phyloP scores from a whole-genome alignment of 1,284 basidiomycete species.

The Cutaneotrichosporon sp. region DNA sequence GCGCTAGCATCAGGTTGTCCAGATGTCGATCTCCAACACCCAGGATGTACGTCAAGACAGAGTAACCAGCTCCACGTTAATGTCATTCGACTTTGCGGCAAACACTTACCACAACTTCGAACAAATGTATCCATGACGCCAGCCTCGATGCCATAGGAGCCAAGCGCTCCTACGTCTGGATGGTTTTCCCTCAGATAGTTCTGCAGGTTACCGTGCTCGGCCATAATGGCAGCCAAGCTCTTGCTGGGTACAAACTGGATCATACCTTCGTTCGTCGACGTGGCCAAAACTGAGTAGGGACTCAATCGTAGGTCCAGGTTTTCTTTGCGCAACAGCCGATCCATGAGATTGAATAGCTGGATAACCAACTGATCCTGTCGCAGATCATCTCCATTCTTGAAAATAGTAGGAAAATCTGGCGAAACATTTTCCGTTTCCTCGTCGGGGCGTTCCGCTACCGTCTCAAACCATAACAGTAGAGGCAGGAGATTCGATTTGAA shows the following conservation, averaged over 20 bases:
- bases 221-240: constrained; percentile 87
- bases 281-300: constrained; percentile 91
- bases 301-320: constrained; percentile 90
- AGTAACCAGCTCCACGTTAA: constrained; percentile 89
- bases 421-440: constrained; percentile 29
- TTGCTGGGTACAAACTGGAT: constrained; percentile 93
- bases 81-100: neutral
- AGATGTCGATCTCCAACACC: constrained; percentile 97
- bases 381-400: constrained; percentile 98
- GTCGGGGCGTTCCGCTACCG: constrained; percentile 30
- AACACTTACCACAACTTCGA: constrained; percentile 81
- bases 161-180: constrained; percentile 85
- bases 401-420: constrained; percentile 83
- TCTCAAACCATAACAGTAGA: constrained; percentile 82
- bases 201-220: constrained; percentile 83
- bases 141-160: constrained; percentile 86
- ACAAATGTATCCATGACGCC: constrained; percentile 94
- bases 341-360: constrained; percentile 51
- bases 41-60: constrained; percentile 92
- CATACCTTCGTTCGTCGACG: constrained; percentile 89
- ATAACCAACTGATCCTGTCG: constrained; percentile 49
- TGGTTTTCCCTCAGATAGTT: constrained; percentile 80
- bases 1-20: constrained; percentile 87
- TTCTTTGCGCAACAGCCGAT: constrained; percentile 85
- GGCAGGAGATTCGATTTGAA: constrained; percentile 98